Evolutionary conservation across 495 filamentous ascomycete species (phyloP).

Genomic region (Neurospora cerealis): DNA sequence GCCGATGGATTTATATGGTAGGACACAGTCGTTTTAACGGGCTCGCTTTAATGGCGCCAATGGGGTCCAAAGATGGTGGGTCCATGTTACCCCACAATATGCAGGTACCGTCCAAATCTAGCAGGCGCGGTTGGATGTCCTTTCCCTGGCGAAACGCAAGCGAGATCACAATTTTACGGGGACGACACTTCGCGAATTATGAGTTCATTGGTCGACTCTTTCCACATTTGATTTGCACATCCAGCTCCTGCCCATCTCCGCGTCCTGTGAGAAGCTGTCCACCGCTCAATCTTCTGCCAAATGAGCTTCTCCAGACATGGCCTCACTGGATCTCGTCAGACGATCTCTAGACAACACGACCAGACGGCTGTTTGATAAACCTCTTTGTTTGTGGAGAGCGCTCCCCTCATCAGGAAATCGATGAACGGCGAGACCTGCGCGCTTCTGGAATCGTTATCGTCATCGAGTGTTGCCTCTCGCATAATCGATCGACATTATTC

Average conservation of each 20-base stretch:
- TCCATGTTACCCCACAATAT: slow-evolving; percentile 1
- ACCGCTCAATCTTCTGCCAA: slow-evolving; percentile 1
- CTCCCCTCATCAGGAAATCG: not conserved
- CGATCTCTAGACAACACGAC: slow-evolving; percentile 1
- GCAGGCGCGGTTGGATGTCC: not conserved
- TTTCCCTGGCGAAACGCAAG: slow-evolving; percentile 3
- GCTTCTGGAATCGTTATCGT: not conserved
- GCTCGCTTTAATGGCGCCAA: not conserved
- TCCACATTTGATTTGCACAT: not conserved
- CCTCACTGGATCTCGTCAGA: slow-evolving; percentile 2
- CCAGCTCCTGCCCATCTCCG: not conserved
- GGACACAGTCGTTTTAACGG: too few species aligned
- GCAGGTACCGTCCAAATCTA: slow-evolving; percentile 9
- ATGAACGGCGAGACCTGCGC: not conserved
- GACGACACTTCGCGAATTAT: not conserved
- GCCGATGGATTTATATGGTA: too few species aligned
- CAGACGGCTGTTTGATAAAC: not conserved
- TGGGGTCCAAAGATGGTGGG: not conserved
- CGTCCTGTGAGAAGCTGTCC: not conserved
- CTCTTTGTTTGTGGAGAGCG: not conserved
- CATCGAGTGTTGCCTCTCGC: not conserved
- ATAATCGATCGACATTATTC: not conserved
- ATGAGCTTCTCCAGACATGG: slow-evolving; percentile 4
- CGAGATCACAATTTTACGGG: slow-evolving; percentile 6
- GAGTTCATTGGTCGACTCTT: slow-evolving; percentile 5